A percentile compares a stretch with the other conserved stretches of the same genome.
Evolutionary conservation across 192 early-diverging fungal species (phyloP).

Genomic region (Coemansia guatemalensis): DNA sequence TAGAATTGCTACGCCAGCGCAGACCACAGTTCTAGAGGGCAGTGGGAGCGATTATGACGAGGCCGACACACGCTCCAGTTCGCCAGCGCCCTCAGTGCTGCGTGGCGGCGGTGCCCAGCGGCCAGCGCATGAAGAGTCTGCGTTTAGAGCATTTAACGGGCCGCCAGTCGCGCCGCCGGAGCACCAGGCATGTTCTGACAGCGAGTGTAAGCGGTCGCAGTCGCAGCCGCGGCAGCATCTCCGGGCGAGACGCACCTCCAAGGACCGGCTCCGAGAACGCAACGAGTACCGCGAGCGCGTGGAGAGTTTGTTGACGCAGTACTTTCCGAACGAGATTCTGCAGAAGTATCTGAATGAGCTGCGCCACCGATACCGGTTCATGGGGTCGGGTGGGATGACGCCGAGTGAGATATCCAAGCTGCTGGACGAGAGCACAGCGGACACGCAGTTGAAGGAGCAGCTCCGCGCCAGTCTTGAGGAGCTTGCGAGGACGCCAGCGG

Average conservation of each 20-base stretch:
- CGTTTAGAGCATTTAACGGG: conserved; percentile 47
- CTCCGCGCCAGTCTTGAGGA: conserved; percentile 49
- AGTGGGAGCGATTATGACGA: conserved; percentile 12
- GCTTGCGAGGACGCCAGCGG: conserved; percentile 22
- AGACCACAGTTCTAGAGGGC: conserved; percentile 5
- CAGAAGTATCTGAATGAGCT: conserved; percentile 50
- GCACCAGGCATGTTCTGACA: conserved; percentile 1
- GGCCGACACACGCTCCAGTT: conserved; percentile 10
- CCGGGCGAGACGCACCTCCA: conserved; percentile 25
- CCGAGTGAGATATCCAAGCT: conserved; percentile 40
- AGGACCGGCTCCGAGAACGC: conserved; percentile 25
- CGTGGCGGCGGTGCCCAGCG: conserved; percentile 40
- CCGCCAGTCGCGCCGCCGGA: conserved; percentile 51
- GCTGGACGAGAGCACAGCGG: conserved; percentile 33
- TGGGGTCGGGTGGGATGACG: conserved; percentile 48
- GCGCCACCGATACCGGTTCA: conserved; percentile 49
- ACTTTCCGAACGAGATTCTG: conserved; percentile 42
- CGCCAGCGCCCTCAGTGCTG: conserved; percentile 31
- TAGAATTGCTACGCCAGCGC: conserved; percentile 8
- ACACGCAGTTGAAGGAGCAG: conserved; percentile 47
- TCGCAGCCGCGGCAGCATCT: conserved; percentile 28
- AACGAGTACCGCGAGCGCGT: conserved; percentile 48
- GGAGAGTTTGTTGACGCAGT: conserved; percentile 49
- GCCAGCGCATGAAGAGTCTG: background rate
- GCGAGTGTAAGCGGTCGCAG: conserved; percentile 17